Percentiles rank a stretch among this genome's conserved stretches.
Evolutionary conservation across 805 yeast genomes (phyloP).

Genomic region (Nakazawaea anatomiae): DNA sequence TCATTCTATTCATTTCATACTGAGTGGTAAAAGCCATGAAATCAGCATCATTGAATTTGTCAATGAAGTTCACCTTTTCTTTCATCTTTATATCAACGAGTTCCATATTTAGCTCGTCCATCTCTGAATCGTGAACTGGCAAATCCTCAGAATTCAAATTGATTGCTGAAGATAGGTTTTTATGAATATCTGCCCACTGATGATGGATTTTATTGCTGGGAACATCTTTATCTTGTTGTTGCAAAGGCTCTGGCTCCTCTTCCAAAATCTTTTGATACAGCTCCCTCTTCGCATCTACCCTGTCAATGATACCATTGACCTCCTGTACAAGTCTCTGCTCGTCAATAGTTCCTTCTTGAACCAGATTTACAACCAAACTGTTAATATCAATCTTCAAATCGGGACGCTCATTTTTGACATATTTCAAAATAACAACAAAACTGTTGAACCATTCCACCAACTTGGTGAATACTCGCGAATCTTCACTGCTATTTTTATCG

Average conservation of each 20-base stretch:
- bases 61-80: background rate
- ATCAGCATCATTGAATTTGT: background rate
- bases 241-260: conserved; percentile 3
- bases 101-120: conserved; percentile 37
- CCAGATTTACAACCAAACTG: conserved; percentile 21
- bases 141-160: conserved; percentile 10
- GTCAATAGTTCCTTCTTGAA: conserved; percentile 21
- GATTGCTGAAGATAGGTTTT: conserved; percentile 21
- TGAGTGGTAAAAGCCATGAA: conserved; percentile 3
- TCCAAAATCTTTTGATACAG: conserved; percentile 29
- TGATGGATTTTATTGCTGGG: conserved; percentile 20
- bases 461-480: conserved; percentile 57
- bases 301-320: conserved; percentile 32
- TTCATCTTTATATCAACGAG: conserved; percentile 11
- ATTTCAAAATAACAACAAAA: conserved; percentile 56
- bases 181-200: conserved; percentile 42
- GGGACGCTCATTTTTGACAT: conserved; percentile 42
- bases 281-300: conserved; percentile 30
- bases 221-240: conserved; percentile 17
- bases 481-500: conserved; percentile 41
- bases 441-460: conserved; percentile 70
- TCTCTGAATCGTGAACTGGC: conserved; percentile 22
- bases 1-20: background rate
- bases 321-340: conserved; percentile 28
- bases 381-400: conserved; percentile 41